Percentiles rank a stretch among this genome's conserved stretches.
Evolutionary conservation across 140 eudicot genomes (phyloP).

Genomic region (Bidens hawaiensis): DNA sequence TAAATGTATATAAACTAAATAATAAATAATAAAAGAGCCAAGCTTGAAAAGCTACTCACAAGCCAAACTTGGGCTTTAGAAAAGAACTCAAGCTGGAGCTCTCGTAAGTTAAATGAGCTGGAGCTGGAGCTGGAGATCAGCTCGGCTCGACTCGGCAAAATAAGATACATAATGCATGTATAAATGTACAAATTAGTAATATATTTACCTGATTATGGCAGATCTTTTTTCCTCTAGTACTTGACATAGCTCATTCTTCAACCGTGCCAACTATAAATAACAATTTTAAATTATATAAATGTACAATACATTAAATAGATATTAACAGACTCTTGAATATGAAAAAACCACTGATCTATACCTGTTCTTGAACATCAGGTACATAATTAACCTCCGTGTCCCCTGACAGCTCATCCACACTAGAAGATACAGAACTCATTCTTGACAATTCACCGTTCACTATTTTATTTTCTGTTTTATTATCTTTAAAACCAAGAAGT

Average conservation of each 20-base stretch:
- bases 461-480: constrained; percentile 33
- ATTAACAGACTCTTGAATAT: background rate
- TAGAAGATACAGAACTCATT: constrained; percentile 40
- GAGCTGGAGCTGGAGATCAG: too few relatives aligned
- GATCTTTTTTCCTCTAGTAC: constrained; percentile 88
- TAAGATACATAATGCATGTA: background rate
- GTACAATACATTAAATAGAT: background rate
- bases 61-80: too few relatives aligned
- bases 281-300: constrained; percentile 1
- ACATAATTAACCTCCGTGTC: constrained; percentile 54
- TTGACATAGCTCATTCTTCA: constrained; percentile 83
- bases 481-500: constrained; percentile 56
- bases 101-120: too few relatives aligned
- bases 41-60: too few relatives aligned
- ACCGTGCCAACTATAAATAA: constrained; percentile 64
- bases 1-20: too few relatives aligned
- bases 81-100: too few relatives aligned
- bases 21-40: too few relatives aligned
- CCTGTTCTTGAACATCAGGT: constrained; percentile 94
- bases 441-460: constrained; percentile 42
- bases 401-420: constrained; percentile 47
- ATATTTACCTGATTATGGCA: constrained; percentile 72
- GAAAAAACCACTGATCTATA: constrained; percentile 9
- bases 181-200: too few relatives aligned
- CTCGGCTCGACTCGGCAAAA: too few relatives aligned